Base-by-base conservation (phyloP, 2,329 filamentous ascomycete genomes). In the Aspergillus ibericus region DNA sequence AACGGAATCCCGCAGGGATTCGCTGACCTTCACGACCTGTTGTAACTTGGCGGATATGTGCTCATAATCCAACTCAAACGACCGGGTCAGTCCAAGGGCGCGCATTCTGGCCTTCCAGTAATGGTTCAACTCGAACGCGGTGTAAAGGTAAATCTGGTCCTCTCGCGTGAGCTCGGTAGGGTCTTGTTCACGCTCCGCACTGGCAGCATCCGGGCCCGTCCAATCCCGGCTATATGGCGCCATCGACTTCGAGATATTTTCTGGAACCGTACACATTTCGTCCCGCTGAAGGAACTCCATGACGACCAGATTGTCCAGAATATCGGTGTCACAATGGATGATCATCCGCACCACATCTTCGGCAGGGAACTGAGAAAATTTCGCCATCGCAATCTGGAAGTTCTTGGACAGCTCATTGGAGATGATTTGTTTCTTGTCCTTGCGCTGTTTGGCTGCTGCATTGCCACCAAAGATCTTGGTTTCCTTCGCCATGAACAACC, bases 81-180 rank as follows among this genome's bases (percentile, higher is more conserved):
- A 93, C 68, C 88, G 87, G 4, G 92, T 97, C 65, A 98, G 80
- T 2, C 88, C 84, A 65, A 99, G 83, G 36, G 95, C 95, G 66
- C 95, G 86, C 88, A 98, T 98, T 75, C 95, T 88, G 61, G 91
- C 92, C 82, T 96, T 97, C 95, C 95, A 99, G 79, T 99, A 99
- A 74, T 97, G 93, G 66, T 96, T 92, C 64, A 98, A 81, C 75
- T 99, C 95, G 70, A 90, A 98, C 1, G 93, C 91, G 4, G 95
- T 98, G 72, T 89, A 91, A 25, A 99, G 82, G 73, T 93, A 99
- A 57, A 99, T 90, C 77, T 98, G 93, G 78, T 99, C 95, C 75
- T 98, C 92, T 62, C 93, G 84, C 2, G 93, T 97, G 54, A 99
- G 86, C 71, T 99, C 95, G 5, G 75, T 77, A 0, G 93, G 93